Conservation (phyloP, 306 rosid species). For the Abrus pulchellus region DNA sequence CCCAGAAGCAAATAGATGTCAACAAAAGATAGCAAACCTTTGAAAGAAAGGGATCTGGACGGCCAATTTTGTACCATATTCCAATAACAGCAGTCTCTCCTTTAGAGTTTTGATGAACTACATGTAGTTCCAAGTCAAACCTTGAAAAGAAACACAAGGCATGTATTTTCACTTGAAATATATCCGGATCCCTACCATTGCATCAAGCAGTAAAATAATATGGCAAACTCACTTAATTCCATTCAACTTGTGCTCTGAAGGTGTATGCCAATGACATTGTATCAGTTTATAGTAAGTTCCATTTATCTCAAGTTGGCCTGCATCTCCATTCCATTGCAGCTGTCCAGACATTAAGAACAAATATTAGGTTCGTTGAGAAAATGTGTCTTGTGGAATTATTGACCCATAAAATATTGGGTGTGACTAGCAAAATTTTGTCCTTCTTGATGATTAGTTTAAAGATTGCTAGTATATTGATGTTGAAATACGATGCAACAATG, state of each 20-base stretch:
- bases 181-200: too few relatives aligned
- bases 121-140: conserved; percentile 72
- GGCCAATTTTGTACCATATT: conserved; percentile 67
- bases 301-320: conserved; percentile 67
- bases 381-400: background rate
- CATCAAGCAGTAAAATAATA: background rate
- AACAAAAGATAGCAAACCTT: conserved; percentile 54
- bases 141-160: conserved; percentile 46
- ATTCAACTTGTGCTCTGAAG: conserved; percentile 81
- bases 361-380: background rate
- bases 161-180: background rate
- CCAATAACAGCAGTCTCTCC: conserved; percentile 68
- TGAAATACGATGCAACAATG: background rate
- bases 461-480: background rate
- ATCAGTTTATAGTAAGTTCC: conserved; percentile 61
- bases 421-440: background rate
- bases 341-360: conserved; percentile 40
- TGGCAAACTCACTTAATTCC: conserved; percentile 61
- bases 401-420: background rate
- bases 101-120: conserved; percentile 58
- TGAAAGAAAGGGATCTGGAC: conserved; percentile 68
- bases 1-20: background rate
- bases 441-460: background rate
- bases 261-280: conserved; percentile 90
- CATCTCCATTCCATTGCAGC: conserved; percentile 74